Conservation (phyloP, 2,329 filamentous ascomycete genomes). For the Thermoascus crustaceus region DNA sequence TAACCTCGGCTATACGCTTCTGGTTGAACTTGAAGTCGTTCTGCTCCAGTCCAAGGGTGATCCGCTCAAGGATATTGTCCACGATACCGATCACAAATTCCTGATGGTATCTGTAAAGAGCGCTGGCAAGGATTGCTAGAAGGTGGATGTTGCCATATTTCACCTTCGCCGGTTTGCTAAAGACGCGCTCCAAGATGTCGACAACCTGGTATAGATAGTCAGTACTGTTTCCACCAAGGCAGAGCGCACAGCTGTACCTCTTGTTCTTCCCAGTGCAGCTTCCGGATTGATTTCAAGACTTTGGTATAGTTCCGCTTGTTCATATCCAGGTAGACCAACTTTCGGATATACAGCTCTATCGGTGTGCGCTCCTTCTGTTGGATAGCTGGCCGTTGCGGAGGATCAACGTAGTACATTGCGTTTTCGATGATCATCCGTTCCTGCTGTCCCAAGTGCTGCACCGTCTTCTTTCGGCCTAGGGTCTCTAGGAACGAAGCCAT, state of each 20-base stretch:
- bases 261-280: slow-evolving; percentile 92
- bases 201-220: slow-evolving; percentile 51
- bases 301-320: slow-evolving; percentile 91
- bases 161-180: slow-evolving; percentile 92
- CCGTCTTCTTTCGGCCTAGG: slow-evolving; percentile 87
- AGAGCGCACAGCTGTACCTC: slow-evolving; percentile 48
- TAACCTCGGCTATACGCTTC: slow-evolving; percentile 86
- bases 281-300: slow-evolving; percentile 85
- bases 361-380: slow-evolving; percentile 94
- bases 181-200: slow-evolving; percentile 74
- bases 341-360: slow-evolving; percentile 84
- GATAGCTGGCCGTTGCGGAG: slow-evolving; percentile 85
- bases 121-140: slow-evolving; percentile 78
- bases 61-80: slow-evolving; percentile 81
- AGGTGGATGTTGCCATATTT: slow-evolving; percentile 96
- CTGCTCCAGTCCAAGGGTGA: slow-evolving; percentile 79
- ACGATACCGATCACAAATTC: slow-evolving; percentile 86
- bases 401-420: slow-evolving; percentile 94
- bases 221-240: slow-evolving; percentile 1
- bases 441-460: slow-evolving; percentile 88
- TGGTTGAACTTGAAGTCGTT: slow-evolving; percentile 99
- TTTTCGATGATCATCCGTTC: slow-evolving; percentile 99
- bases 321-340: slow-evolving; percentile 87
- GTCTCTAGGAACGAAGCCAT: slow-evolving; percentile 95
- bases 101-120: slow-evolving; percentile 84